Evolutionary conservation across 2,329 filamentous ascomycete genomes (phyloP).

Genomic region (Nothomitra cinnamomea): DNA sequence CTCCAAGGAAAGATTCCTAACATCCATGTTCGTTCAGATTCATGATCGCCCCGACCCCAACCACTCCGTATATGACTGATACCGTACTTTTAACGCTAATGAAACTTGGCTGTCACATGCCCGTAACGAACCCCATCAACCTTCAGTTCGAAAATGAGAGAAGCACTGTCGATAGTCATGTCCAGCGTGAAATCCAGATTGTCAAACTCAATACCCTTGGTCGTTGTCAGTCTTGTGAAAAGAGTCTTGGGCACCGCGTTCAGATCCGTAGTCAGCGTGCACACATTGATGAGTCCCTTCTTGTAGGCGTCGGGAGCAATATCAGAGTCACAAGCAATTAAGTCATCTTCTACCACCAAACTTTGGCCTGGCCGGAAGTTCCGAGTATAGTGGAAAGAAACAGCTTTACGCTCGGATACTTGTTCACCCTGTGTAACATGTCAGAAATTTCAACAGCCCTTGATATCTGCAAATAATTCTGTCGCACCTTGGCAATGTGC

Average conservation of each 20-base stretch:
- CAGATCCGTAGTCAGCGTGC: conserved; percentile 65
- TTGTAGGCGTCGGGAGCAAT: conserved; percentile 36
- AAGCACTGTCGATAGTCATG: conserved; percentile 67
- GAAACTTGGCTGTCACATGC: conserved; percentile 61
- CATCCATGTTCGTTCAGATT: no score
- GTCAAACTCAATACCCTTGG: conserved; percentile 63
- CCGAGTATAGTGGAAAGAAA: conserved; percentile 72
- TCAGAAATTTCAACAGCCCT: conserved; percentile 45
- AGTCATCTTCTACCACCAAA: conserved; percentile 60
- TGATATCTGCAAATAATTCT: conserved; percentile 60
- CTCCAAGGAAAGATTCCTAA: no score
- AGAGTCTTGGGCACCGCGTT: conserved; percentile 55
- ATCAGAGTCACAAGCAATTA: conserved; percentile 60
- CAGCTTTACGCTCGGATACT: conserved; percentile 54
- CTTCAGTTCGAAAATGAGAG: conserved; percentile 59
- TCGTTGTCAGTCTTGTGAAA: conserved; percentile 62
- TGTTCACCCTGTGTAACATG: conserved; percentile 42
- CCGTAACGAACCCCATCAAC: conserved; percentile 66
- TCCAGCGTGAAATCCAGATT: conserved; percentile 69
- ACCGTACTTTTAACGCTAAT: conserved; percentile 24
- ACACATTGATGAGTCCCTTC: conserved; percentile 49
- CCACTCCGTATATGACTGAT: no score
- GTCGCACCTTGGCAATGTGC: conserved; percentile 21
- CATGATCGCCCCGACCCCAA: no score
- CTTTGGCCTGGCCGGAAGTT: conserved; percentile 69